These are phyloP conservation scores for Gnomoniopsis sp. DNA, from an alignment of 2,329 filamentous ascomycete species.

Conservation along the genomic window DNA sequence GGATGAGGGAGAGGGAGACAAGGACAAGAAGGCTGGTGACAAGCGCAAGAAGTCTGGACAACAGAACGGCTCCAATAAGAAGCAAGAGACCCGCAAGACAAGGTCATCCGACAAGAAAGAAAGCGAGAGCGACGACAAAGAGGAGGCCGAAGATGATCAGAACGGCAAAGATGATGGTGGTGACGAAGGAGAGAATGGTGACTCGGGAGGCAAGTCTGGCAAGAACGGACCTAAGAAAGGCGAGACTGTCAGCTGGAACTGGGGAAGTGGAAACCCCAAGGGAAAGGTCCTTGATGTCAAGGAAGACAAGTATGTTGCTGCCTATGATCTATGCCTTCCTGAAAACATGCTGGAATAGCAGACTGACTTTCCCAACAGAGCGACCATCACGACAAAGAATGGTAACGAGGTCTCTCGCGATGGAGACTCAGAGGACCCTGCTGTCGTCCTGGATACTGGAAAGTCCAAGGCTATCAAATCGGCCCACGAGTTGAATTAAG, in stretches of 20 bases:
- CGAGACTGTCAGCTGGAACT: constrained; percentile 45
- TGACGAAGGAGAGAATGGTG: constrained; percentile 15
- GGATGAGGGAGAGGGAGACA: constrained; percentile 6
- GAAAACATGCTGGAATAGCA: neutral
- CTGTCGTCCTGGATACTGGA: constrained; percentile 39
- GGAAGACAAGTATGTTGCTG: constrained; percentile 32
- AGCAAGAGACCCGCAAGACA: constrained; percentile 21
- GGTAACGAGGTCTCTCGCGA: constrained; percentile 39
- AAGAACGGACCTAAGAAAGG: constrained; percentile 24
- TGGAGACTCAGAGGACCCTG: constrained; percentile 38
- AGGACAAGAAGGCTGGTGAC: constrained; percentile 15
- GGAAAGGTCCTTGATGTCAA: constrained; percentile 44
- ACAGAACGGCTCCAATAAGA: constrained; percentile 22
- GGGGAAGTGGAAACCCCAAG: constrained; percentile 39
- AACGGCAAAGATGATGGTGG: constrained; percentile 18
- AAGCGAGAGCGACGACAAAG: constrained; percentile 18
- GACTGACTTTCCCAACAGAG: constrained; percentile 22
- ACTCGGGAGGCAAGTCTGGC: constrained; percentile 14
- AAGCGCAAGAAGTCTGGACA: constrained; percentile 17
- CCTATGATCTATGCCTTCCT: neutral
- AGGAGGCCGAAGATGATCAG: constrained; percentile 18
- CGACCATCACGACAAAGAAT: constrained; percentile 37
- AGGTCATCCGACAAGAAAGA: constrained; percentile 9
- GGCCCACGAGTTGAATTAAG: constrained; percentile 35
- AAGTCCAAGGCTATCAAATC: constrained; percentile 41